Evolutionary conservation across 2,329 filamentous ascomycete species (phyloP), one percentile per base, ranked within the genome.

Genomic region (Chaetomiaceae sp.): DNA sequence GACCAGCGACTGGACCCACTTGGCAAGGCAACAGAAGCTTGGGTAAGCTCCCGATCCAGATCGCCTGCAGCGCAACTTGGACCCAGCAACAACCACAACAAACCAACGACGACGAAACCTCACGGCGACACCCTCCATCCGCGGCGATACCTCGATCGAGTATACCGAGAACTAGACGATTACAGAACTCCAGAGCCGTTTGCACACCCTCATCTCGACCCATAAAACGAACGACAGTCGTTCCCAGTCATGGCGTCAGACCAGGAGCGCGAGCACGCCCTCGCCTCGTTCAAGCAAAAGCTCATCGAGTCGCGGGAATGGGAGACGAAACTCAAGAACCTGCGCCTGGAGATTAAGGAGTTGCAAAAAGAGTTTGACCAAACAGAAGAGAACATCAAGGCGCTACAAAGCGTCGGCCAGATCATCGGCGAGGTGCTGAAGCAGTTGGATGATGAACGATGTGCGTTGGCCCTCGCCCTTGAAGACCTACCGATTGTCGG

Each of bases 361-460:
- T 75, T 97, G 51, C 90, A 96, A 70, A 91, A 88, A 68, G 91
- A 97, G 66, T 99, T 91, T 68, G 92, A 99, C 71, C 85, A 92
- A 63, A 97, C 94, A 50, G 94, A 99, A 71, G 95, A 99, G 63
- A 97, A 97, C 76, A 97, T 99, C 80, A 99, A 99, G 79, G 94
- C 94, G 62, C 78, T 99, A 67, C 94, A 99, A 78, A 97, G 94
- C 72, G 94, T 99, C 51, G 94, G 94, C 47, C 94, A 99, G 77
- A 99, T 99, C 73, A 97, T 99, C 72, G 94, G 94, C 65, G 94
- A 99, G 75, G 95, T 99, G 57, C 77, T 99, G 68, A 99, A 99
- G 79, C 95, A 99, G 78, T 81, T 99, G 60, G 94, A 99, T 69
- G 94, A 99, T 66, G 95, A 99, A 79, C 81, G 94, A 85, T 99